Evolutionary conservation across 345 rosid genomes (phyloP).

Genomic region (Murraya koenigii): DNA sequence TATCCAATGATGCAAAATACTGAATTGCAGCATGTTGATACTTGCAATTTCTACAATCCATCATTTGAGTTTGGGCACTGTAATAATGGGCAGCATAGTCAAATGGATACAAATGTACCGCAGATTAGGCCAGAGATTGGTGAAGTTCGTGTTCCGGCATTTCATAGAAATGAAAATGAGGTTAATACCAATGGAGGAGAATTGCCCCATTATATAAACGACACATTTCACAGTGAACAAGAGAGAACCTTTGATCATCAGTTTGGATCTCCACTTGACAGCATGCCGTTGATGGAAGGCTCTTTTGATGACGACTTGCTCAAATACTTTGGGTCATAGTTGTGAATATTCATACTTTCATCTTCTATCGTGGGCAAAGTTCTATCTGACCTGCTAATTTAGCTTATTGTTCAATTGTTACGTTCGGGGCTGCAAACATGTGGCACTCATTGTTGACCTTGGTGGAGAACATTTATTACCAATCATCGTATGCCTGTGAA

Average conservation of each 20-base stretch:
- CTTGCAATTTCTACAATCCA: conserved; percentile 46
- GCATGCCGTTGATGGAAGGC: conserved; percentile 34
- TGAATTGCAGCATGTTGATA: conserved; percentile 40
- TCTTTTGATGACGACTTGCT: conserved; percentile 30
- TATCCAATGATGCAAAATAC: conserved; percentile 46
- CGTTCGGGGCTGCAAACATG: conserved; percentile 7
- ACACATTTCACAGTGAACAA: conserved; percentile 52
- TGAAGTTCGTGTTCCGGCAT: conserved; percentile 29
- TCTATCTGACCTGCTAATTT: conserved; percentile 3
- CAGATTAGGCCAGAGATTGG: conserved; percentile 35
- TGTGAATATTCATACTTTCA: conserved; percentile 23
- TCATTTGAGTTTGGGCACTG: conserved; percentile 42
- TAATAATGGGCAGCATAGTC: conserved; percentile 41
- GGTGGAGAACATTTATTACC: conserved; percentile 5
- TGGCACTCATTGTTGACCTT: conserved; percentile 10
- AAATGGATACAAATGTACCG: conserved; percentile 35
- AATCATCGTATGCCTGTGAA: background rate
- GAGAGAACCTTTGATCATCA: conserved; percentile 53
- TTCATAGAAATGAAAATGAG: conserved; percentile 41
- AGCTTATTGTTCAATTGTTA: background rate
- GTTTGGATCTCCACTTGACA: conserved; percentile 52
- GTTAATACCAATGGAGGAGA: conserved; percentile 31
- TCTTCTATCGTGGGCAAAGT: conserved; percentile 27
- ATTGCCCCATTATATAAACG: conserved; percentile 36
- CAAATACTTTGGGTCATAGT: conserved; percentile 37